Conservation (phyloP, 2,329 filamentous ascomycete genomes). For the Arachnomyces sp. region DNA sequence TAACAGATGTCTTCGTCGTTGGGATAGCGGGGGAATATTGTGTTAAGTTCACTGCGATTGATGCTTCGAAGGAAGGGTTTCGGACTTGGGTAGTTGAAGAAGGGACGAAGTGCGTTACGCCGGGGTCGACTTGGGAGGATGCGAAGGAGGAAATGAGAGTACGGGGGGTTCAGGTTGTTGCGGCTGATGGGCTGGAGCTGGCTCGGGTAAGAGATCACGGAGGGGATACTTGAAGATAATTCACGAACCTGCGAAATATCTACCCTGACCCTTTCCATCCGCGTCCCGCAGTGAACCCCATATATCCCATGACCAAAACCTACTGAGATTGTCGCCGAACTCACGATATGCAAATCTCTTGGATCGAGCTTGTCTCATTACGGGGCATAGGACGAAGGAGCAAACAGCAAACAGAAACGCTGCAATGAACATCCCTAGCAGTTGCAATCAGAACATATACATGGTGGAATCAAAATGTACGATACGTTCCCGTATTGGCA, state of each 20-base stretch:
- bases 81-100: slow-evolving; percentile 69
- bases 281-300: too few species aligned
- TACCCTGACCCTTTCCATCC: not conserved
- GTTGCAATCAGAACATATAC: too few species aligned
- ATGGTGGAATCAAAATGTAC: too few species aligned
- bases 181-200: slow-evolving; percentile 50
- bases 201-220: slow-evolving; percentile 32
- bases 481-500: too few species aligned
- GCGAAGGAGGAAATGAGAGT: slow-evolving; percentile 48
- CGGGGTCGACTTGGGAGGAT: slow-evolving; percentile 48
- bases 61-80: slow-evolving; percentile 71
- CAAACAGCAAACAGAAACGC: too few species aligned
- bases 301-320: too few species aligned
- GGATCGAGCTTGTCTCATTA: too few species aligned
- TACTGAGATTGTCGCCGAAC: too few species aligned
- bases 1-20: slow-evolving; percentile 78
- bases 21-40: slow-evolving; percentile 88
- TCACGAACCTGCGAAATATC: not conserved
- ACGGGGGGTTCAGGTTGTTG: slow-evolving; percentile 57
- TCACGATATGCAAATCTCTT: too few species aligned
- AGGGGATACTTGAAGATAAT: not conserved
- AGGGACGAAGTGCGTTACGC: slow-evolving; percentile 65
- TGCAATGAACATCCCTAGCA: too few species aligned
- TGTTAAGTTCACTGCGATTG: slow-evolving; percentile 71
- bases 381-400: too few species aligned